Conservation (phyloP, 2,329 filamentous ascomycete genomes). For the Arthrocladium fulminans region DNA sequence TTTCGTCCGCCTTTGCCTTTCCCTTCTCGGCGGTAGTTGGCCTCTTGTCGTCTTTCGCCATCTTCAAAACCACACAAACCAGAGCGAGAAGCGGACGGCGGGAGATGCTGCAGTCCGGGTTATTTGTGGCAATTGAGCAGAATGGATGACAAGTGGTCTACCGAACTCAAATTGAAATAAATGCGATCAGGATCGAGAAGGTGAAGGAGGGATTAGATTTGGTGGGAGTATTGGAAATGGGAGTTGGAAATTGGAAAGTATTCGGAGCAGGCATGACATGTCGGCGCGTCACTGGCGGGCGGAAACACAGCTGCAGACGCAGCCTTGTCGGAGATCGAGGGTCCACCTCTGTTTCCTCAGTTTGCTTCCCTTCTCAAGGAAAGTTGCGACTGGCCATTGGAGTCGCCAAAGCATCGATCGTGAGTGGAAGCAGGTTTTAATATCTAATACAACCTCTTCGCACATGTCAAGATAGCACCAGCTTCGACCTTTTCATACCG, state of each 20-base stretch:
- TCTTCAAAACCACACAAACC: conserved; percentile 33
- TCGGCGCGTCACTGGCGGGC: conserved; percentile 2
- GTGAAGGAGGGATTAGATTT: not conserved
- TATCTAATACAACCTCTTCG: not conserved
- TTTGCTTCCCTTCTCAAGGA: not conserved
- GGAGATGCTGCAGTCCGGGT: not conserved
- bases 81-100: not conserved
- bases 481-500: not conserved
- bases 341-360: not conserved
- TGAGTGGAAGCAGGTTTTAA: not conserved
- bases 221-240: not conserved
- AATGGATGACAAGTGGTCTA: not conserved
- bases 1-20: conserved; percentile 78
- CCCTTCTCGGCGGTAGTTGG: conserved; percentile 82
- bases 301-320: not conserved
- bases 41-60: conserved; percentile 91
- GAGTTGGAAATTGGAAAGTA: not conserved
- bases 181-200: not conserved
- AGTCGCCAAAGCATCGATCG: not conserved
- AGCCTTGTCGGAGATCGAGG: conserved; percentile 1
- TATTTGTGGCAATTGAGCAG: not conserved
- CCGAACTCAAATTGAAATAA: not conserved
- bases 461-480: not conserved
- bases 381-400: not conserved
- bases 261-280: conserved; percentile 1